Conservation (phyloP, 495 filamentous ascomycete species). For the Lophiotrema nucula region DNA sequence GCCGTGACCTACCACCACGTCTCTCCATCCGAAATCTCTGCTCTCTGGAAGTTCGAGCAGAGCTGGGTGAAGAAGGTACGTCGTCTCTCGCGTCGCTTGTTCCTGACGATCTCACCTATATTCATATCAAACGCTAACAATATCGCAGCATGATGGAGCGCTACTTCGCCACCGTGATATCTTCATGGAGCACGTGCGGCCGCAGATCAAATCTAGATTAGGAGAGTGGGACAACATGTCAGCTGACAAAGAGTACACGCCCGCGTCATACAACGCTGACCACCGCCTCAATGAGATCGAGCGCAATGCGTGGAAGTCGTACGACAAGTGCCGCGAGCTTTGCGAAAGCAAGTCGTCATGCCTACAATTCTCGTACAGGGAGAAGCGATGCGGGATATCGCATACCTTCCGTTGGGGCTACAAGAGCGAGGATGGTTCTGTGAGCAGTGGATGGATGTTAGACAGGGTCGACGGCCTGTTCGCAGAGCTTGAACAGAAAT, state of each 20-base stretch:
- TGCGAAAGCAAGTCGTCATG: slow-evolving; percentile 24
- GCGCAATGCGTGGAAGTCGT: slow-evolving; percentile 25
- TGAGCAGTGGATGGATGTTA: slow-evolving; percentile 17
- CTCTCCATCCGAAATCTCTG: slow-evolving; percentile 23
- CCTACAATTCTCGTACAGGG: slow-evolving; percentile 21
- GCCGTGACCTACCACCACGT: slow-evolving; percentile 31
- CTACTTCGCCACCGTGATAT: slow-evolving; percentile 31
- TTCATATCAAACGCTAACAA: slow-evolving; percentile 8
- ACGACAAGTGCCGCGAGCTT: slow-evolving; percentile 13
- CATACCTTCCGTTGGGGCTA: slow-evolving; percentile 17
- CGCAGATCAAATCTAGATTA: slow-evolving; percentile 2
- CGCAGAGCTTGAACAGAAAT: slow-evolving; percentile 12
- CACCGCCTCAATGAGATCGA: not conserved
- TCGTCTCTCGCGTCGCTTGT: too few relatives aligned
- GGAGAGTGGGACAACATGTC: slow-evolving; percentile 28
- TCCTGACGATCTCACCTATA: not conserved
- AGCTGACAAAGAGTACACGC: slow-evolving; percentile 17
- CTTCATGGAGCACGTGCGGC: slow-evolving; percentile 20
- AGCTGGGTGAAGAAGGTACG: slow-evolving; percentile 28
- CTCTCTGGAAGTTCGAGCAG: slow-evolving; percentile 28
- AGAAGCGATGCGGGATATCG: slow-evolving; percentile 5
- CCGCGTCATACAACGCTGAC: not conserved
- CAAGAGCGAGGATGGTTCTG: not conserved
- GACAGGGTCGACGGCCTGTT: slow-evolving; percentile 21
- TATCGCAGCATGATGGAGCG: slow-evolving; percentile 16